Conservation (phyloP, 2,329 filamentous ascomycete species). For the Grosmannia serpens region DNA sequence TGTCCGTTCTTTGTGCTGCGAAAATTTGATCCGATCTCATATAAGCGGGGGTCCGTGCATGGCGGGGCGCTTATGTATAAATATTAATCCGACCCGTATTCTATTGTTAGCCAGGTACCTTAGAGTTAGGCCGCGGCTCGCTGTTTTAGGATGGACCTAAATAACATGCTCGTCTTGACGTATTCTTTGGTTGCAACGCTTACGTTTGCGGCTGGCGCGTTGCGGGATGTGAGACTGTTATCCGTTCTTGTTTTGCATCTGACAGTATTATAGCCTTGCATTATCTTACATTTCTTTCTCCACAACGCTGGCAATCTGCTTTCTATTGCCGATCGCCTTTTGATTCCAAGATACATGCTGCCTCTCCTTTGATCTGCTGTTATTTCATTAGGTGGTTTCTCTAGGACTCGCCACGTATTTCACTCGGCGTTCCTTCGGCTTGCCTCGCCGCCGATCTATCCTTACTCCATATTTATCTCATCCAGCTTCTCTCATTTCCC, state of each 20-base stretch:
- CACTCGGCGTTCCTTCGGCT: background rate
- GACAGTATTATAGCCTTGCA: background rate
- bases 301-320: background rate
- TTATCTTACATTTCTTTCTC: background rate
- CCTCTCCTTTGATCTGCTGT: background rate
- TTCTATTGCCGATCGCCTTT: background rate
- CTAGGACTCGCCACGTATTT: background rate
- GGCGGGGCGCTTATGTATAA: background rate
- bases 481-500: background rate
- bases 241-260: background rate
- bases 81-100: background rate
- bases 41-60: background rate
- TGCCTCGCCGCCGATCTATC: background rate
- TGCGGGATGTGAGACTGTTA: background rate
- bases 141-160: background rate
- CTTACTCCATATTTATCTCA: background rate
- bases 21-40: slow-evolving; percentile 1
- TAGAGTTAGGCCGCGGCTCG: no score
- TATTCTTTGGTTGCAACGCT: background rate
- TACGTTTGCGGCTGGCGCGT: background rate
- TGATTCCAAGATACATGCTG: background rate
- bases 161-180: background rate
- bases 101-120: background rate
- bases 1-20: background rate
- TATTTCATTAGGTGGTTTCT: background rate